phyloP scores from a whole-genome alignment of 148 eudicot genomes.

The Salicornia ramosissima region DNA sequence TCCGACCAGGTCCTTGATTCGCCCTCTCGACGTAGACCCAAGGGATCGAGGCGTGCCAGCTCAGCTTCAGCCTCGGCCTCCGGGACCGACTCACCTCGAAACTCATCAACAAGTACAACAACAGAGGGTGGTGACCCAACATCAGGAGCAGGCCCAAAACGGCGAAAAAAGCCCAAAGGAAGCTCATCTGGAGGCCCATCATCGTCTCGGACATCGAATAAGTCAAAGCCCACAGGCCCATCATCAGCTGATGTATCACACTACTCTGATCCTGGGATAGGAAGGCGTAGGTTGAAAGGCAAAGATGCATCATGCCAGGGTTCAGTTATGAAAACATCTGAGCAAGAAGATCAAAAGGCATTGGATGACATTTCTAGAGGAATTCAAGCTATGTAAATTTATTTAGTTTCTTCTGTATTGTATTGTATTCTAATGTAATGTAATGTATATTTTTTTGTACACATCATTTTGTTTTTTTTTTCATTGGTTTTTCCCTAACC shows the following conservation, averaged over 20 bases:
- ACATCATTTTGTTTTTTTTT: background rate
- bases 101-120: conserved; percentile 2
- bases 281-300: conserved; percentile 3
- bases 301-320: conserved; percentile 13
- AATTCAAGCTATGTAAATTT: conserved; percentile 21
- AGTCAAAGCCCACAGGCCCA: conserved; percentile 13
- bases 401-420: conserved; percentile 1
- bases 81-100: conserved; percentile 21
- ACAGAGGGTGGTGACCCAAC: conserved; percentile 4
- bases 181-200: background rate
- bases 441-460: conserved; percentile 11
- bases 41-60: conserved; percentile 27
- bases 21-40: conserved; percentile 28
- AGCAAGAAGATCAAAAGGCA: conserved; percentile 19
- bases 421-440: no score
- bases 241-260: background rate
- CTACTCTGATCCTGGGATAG: conserved; percentile 11
- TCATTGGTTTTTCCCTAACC: no score
- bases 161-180: conserved; percentile 41
- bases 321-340: conserved; percentile 9
- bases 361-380: conserved; percentile 23
- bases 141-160: conserved; percentile 16
- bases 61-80: conserved; percentile 27
- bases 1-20: conserved; percentile 21
- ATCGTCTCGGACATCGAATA: conserved; percentile 8